A percentile compares a stretch with the other conserved stretches of the same genome.
Conservation (phyloP, 192 early-diverging fungal genomes). For the Backusella tuberculispora region DNA sequence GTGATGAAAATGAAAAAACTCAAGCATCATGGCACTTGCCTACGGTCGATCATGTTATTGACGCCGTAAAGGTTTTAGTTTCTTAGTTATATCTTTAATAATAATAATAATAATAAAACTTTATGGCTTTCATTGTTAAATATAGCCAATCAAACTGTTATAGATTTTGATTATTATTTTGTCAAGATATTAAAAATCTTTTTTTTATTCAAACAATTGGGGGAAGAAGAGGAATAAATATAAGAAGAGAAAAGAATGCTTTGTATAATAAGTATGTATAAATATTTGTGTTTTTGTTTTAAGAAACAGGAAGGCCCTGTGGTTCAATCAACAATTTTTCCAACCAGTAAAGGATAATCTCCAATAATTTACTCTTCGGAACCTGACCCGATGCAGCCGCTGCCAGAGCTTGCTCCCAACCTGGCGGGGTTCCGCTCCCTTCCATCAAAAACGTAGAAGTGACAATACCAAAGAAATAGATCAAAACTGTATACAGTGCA, state of each 20-base stretch:
- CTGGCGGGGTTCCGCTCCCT: slow-evolving; percentile 27
- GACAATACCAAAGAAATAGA: slow-evolving; percentile 54
- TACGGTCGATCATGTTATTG: slow-evolving; percentile 19
- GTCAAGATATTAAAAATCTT: not conserved
- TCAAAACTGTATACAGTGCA: slow-evolving; percentile 50
- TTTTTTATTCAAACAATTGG: not conserved
- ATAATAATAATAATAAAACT: not conserved
- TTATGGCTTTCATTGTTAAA: not conserved
- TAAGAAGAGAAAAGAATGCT: not conserved
- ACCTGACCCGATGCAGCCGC: slow-evolving; percentile 28
- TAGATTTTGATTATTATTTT: not conserved
- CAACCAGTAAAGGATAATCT: slow-evolving; percentile 43
- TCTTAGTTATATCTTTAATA: not conserved
- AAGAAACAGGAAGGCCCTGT: slow-evolving; percentile 31
- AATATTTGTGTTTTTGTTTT: not conserved
- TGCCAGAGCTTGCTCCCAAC: slow-evolving; percentile 39
- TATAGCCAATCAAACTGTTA: not conserved
- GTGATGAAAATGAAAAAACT: slow-evolving; percentile 86
- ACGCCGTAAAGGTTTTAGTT: not conserved
- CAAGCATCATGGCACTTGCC: slow-evolving; percentile 83
- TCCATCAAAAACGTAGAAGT: slow-evolving; percentile 52
- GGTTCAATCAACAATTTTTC: slow-evolving; percentile 42
- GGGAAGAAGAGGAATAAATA: not conserved
- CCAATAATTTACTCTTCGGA: slow-evolving; percentile 38
- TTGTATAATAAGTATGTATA: slow-evolving; percentile 14